Evolutionary conservation across 1,284 basidiomycete genomes (phyloP), one percentile per base, ranked within the genome.

Genomic region (Tetrapyrgos nigripes): DNA sequence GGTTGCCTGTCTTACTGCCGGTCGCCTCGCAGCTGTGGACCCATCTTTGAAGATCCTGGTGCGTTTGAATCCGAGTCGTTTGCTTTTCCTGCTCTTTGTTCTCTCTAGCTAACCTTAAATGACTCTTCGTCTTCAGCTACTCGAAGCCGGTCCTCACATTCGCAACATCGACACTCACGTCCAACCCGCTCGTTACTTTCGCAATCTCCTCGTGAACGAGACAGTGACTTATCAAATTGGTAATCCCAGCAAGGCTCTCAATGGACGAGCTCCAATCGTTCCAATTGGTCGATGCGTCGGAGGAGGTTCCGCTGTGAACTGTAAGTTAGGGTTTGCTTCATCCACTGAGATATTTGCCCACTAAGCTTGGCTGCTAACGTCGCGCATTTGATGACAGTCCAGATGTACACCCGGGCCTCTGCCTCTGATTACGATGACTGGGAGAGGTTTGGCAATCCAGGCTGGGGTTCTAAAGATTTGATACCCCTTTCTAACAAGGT

Each of bases 301-400:
- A 9, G 87, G 87, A 0, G 86, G 85, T 0, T 86, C 86, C 1
- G 73, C 75, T 56, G 76, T 88, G 14, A 87, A 88, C 63, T 87
- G 86, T 86, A 57, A 27, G 82, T 62, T n/a, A n/a, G n/a, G n/a
- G n/a, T n/a, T n/a, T n/a, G n/a, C n/a, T 28, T 3, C n/a, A 14
- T 17, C 29, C 45, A 44, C 13, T 59, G 19, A 29, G 4, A 19
- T 6, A 29, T 17, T 28, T 19, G n/a, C n/a, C n/a, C n/a, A n/a
- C n/a, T n/a, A n/a, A n/a, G n/a, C n/a, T n/a, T n/a, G n/a, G 0
- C 27, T 14, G 29, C 19, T 31, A n/a, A n/a, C 47, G 10, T 28
- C 11, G n/a, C n/a, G n/a, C 11, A 55, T 17, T n/a, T 31, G 4
- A n/a, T 31, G 52, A 10, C 53, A 87, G 85, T 83, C 63, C 73